Evolutionary conservation across 805 yeast species (phyloP), one percentile per base, ranked within the genome.

Genomic region (Kazachstania bromeliacearum): DNA sequence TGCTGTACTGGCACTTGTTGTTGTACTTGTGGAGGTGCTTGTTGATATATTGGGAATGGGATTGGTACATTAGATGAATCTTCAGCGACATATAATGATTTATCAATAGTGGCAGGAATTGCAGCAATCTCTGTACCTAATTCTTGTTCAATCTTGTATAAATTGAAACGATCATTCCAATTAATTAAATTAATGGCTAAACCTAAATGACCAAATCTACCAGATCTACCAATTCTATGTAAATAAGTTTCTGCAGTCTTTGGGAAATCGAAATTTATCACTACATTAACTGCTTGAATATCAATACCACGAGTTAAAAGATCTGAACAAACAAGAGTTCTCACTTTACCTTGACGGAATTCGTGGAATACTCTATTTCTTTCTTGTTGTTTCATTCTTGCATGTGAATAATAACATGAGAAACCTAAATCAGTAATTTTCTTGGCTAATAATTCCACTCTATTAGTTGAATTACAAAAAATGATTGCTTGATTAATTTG

Each of bases 301-400:
- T 92, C 98, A 53, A 92, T 92, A 74, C 98, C 97, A 71, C 97
- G 83, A 21, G 97, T 89, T 45, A 92, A 73, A 44, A 92, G 70
- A 66, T 92, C 98, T 1, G 97, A 84, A 66, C 98, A 92, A 28
- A 92, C 98, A 54, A 92, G 71, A 57, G 92, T 92, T 67, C 98
- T 81, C 56, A 92, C 96, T 60, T 85, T 87, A 34, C 98, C 98
- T 59, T 85, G 95, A 71, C 98, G 83, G 63, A 92, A 92, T 63
- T 92, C 97, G 60, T 92, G 98, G 76, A 92, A 92, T 5, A 92
- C 98, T 59, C 87, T 85, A 67, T 92, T 92, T 73, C 98, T 83
- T 36, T 94, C 95, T 44, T 79, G 80, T 67, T 92, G 97, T 27
- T 94, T 89, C 98, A 92, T 92, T 61, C 78, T 82, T 8, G 98